Evolutionary conservation across 441 rosid genomes (phyloP).

Genomic region (Erodium texanum): DNA sequence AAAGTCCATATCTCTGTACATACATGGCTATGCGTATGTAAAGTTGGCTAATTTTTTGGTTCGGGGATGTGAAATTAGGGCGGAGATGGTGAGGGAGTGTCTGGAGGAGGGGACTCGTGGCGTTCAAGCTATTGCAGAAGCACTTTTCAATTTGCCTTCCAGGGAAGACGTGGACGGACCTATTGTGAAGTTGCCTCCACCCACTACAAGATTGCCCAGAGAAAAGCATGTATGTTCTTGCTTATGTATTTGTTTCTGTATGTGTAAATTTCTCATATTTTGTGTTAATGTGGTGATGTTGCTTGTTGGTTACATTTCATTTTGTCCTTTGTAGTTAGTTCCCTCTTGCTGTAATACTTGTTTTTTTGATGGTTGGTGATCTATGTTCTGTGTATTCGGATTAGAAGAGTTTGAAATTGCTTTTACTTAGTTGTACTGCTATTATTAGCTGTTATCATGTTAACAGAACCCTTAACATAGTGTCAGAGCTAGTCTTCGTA

Average conservation of each 20-base stretch:
- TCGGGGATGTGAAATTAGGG: slow-evolving; percentile 31
- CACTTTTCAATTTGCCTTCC: slow-evolving; percentile 64
- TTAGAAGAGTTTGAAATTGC: background rate
- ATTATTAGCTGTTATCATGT: background rate
- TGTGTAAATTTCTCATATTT: background rate
- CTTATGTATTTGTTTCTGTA: background rate
- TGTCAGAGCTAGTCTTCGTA: background rate
- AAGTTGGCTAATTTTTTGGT: background rate
- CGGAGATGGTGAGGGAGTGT: slow-evolving; percentile 55
- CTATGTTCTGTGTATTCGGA: background rate
- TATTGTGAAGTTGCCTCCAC: slow-evolving; percentile 71
- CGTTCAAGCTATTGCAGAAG: slow-evolving; percentile 68
- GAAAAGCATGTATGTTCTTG: slow-evolving; percentile 66
- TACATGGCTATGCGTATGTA: background rate
- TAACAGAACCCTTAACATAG: background rate
- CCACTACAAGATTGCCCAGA: slow-evolving; percentile 68
- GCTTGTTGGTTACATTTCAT: background rate
- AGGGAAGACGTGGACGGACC: slow-evolving; percentile 76
- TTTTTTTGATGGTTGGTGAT: background rate
- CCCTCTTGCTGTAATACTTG: background rate
- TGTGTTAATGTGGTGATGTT: background rate
- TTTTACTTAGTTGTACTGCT: background rate
- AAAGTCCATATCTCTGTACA: background rate
- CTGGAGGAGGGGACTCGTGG: slow-evolving; percentile 45
- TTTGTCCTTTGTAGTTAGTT: background rate